Percentiles rank a stretch among this genome's conserved stretches.
Conservation (phyloP, 192 early-diverging fungal species). For the Chytriomyces hyalinus region DNA sequence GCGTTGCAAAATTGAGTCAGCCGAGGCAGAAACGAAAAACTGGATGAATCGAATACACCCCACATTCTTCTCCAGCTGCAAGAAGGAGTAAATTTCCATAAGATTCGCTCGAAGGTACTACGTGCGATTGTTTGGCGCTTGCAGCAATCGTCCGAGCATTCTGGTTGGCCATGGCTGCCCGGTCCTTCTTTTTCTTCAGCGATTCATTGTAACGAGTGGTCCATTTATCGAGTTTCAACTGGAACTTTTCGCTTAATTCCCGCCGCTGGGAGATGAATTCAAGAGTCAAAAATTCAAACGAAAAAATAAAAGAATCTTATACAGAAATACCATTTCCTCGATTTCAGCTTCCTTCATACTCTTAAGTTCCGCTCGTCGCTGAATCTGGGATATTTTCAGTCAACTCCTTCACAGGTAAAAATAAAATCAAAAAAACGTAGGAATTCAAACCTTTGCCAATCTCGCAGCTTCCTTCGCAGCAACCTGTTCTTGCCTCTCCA, state of each 20-base stretch:
- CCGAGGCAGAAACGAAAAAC: neutral
- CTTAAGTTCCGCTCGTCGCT: conserved; percentile 28
- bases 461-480: conserved; percentile 34
- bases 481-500: conserved; percentile 25
- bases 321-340: conserved; percentile 22
- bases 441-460: conserved; percentile 35
- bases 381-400: conserved; percentile 2
- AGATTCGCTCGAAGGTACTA: conserved; percentile 7
- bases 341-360: conserved; percentile 34
- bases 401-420: neutral
- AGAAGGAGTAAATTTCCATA: conserved; percentile 6
- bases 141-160: conserved; percentile 33
- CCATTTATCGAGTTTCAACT: conserved; percentile 37
- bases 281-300: neutral
- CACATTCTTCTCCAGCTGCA: conserved; percentile 7
- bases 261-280: conserved; percentile 18
- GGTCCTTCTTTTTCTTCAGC: conserved; percentile 33
- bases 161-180: conserved; percentile 37
- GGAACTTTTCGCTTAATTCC: conserved; percentile 34
- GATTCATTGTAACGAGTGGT: conserved; percentile 29
- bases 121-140: conserved; percentile 26
- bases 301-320: conserved; percentile 1
- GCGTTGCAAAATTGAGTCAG: neutral
- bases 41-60: neutral
- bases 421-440: neutral